phyloP scores from a whole-genome alignment of 345 rosid species.

The Aquilaria malaccensis region DNA sequence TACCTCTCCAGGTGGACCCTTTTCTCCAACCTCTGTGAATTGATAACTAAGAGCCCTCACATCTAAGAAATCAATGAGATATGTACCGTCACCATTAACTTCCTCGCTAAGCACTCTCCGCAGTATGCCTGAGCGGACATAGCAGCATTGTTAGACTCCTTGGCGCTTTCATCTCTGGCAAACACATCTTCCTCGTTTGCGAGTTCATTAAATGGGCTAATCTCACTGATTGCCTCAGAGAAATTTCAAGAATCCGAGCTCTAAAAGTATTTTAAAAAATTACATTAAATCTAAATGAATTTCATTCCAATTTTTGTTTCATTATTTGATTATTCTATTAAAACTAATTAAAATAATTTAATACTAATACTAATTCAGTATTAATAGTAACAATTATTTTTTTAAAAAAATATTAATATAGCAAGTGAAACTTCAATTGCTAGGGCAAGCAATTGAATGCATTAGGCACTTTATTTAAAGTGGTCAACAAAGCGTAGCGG shows the following conservation, averaged over 20 bases:
- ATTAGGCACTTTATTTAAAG: no score
- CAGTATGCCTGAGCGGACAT: conserved; percentile 69
- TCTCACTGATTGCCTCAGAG: conserved; percentile 66
- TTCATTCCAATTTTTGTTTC: no score
- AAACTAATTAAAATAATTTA: no score
- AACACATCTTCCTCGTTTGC: conserved; percentile 65
- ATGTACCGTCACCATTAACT: conserved; percentile 80
- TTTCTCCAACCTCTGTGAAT: conserved; percentile 59
- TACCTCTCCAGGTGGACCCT: conserved; percentile 34
- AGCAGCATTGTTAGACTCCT: conserved; percentile 50
- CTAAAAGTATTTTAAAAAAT: no score
- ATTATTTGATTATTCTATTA: no score
- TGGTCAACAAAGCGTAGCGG: no score
- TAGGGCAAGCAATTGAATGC: no score
- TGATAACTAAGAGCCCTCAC: conserved; percentile 59
- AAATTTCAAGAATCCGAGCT: conserved; percentile 49
- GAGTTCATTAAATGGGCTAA: conserved; percentile 55
- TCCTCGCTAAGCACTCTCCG: conserved; percentile 61
- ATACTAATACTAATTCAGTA: no score
- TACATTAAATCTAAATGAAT: no score
- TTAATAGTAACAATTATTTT: no score
- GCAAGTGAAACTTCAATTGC: no score
- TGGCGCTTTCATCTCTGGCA: conserved; percentile 67
- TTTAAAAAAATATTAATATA: no score
- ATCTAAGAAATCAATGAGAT: conserved; percentile 76